These are phyloP conservation scores for Calocera cornea DNA, from an alignment of 768 basidiomycete species.

Conservation along the genomic window DNA sequence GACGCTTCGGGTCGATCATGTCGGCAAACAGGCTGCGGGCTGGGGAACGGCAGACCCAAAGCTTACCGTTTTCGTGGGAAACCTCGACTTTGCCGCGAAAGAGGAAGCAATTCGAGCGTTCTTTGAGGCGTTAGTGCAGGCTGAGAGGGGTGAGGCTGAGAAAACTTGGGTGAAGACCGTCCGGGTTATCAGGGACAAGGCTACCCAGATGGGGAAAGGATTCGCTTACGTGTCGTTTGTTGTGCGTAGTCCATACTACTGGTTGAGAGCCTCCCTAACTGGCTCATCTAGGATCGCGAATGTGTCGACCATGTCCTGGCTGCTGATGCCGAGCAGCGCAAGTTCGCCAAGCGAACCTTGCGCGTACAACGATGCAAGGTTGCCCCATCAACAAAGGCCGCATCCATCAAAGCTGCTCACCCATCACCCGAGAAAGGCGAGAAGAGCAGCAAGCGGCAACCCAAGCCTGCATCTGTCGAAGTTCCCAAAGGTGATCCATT, in stretches of 20 bases:
- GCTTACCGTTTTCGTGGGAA: slow-evolving; percentile 78
- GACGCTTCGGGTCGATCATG: slow-evolving; percentile 65
- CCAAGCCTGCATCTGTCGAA: background rate
- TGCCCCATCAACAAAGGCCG: slow-evolving; percentile 28
- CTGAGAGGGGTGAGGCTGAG: slow-evolving; percentile 44
- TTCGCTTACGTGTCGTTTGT: slow-evolving; percentile 84
- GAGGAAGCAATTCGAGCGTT: slow-evolving; percentile 81
- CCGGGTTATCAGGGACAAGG: slow-evolving; percentile 78
- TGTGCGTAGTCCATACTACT: slow-evolving; percentile 35
- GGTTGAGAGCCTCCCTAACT: slow-evolving; percentile 3
- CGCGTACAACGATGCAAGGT: slow-evolving; percentile 85
- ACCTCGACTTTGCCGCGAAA: slow-evolving; percentile 78
- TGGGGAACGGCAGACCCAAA: slow-evolving; percentile 48
- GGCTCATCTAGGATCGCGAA: slow-evolving; percentile 52
- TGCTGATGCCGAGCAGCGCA: slow-evolving; percentile 59
- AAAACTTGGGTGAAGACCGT: slow-evolving; percentile 56
- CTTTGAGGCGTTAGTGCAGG: slow-evolving; percentile 63
- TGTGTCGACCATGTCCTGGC: slow-evolving; percentile 89
- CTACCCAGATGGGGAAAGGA: slow-evolving; percentile 88
- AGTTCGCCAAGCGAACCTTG: slow-evolving; percentile 84
- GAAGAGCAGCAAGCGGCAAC: slow-evolving; percentile 17
- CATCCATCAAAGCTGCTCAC: slow-evolving; percentile 11
- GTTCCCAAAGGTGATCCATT: slow-evolving; percentile 69
- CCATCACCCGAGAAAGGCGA: slow-evolving; percentile 10
- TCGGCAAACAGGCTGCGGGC: slow-evolving; percentile 27